phyloP scores from a whole-genome alignment of 148 eudicot species.

The Linanthus parryae region DNA sequence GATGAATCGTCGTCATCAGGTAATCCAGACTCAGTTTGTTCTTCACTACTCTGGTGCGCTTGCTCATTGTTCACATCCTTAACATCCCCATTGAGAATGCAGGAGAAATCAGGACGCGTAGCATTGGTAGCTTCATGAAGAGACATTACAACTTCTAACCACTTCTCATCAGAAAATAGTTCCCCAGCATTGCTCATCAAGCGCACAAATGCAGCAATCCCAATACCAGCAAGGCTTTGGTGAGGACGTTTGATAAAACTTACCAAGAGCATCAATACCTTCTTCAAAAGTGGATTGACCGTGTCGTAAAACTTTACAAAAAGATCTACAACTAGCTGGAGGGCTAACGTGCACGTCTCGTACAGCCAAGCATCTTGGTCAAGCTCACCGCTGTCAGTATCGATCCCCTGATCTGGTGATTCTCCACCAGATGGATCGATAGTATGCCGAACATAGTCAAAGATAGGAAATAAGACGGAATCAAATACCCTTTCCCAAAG shows the following conservation, averaged over 20 bases:
- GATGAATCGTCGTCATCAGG: slow-evolving; percentile 44
- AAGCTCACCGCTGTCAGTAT: slow-evolving; percentile 50
- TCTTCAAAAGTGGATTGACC: slow-evolving; percentile 79
- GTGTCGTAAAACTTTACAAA: slow-evolving; percentile 86
- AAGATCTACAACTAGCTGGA: slow-evolving; percentile 91
- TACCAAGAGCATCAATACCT: slow-evolving; percentile 75
- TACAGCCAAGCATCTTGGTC: slow-evolving; percentile 98
- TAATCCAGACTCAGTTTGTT: slow-evolving; percentile 29
- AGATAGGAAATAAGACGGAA: slow-evolving; percentile 91
- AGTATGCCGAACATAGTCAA: slow-evolving; percentile 93
- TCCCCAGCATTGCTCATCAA: slow-evolving; percentile 95
- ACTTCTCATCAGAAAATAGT: slow-evolving; percentile 80
- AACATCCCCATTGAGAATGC: slow-evolving; percentile 34
- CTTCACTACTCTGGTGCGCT: slow-evolving; percentile 35
- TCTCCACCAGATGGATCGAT: slow-evolving; percentile 68
- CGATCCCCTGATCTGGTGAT: slow-evolving; percentile 36
- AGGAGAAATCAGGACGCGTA: slow-evolving; percentile 87
- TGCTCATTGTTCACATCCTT: slow-evolving; percentile 40
- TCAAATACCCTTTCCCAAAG: slow-evolving; percentile 97
- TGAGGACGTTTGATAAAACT: slow-evolving; percentile 94
- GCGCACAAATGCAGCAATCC: slow-evolving; percentile 96
- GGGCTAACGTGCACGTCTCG: slow-evolving; percentile 95
- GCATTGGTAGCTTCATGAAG: slow-evolving; percentile 77
- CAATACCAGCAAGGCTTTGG: slow-evolving; percentile 98
- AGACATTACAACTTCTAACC: slow-evolving; percentile 82